phyloP scores from a whole-genome alignment of 2,329 filamentous ascomycete species.

The Trichoderma lentiforme region DNA sequence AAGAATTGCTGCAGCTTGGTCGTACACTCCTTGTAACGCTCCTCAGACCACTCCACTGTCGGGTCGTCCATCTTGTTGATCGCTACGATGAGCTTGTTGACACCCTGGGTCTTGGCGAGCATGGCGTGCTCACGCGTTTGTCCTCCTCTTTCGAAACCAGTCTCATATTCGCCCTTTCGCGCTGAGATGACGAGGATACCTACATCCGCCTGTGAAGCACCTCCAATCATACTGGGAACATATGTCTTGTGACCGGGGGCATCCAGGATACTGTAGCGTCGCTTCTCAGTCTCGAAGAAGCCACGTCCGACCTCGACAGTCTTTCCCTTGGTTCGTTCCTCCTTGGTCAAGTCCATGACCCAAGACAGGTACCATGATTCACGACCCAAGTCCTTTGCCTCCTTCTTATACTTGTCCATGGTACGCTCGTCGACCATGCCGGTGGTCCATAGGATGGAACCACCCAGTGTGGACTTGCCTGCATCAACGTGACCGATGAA shows the following conservation, averaged over 20 bases:
- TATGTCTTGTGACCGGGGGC: constrained; percentile 98
- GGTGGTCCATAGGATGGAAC: constrained; percentile 86
- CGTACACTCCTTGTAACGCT: constrained; percentile 88
- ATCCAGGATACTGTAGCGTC: constrained; percentile 93
- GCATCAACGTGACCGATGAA: constrained; percentile 98
- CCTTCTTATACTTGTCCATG: constrained; percentile 95
- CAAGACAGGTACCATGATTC: constrained; percentile 99
- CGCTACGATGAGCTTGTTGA: constrained; percentile 90
- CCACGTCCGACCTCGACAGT: constrained; percentile 95
- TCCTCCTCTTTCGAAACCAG: constrained; percentile 92
- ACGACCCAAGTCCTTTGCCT: constrained; percentile 92
- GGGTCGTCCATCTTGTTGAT: constrained; percentile 99
- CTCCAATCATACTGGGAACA: constrained; percentile 97
- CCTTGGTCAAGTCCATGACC: constrained; percentile 95
- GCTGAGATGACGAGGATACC: constrained; percentile 95
- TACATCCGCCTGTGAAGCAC: constrained; percentile 87
- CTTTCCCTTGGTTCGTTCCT: constrained; percentile 94
- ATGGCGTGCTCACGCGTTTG: constrained; percentile 98
- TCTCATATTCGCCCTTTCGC: constrained; percentile 98
- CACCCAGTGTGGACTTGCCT: constrained; percentile 93
- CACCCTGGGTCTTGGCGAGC: constrained; percentile 95
- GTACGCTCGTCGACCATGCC: constrained; percentile 99
- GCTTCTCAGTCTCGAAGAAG: constrained; percentile 95
- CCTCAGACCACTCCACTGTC: constrained; percentile 93
- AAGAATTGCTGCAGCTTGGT: constrained; percentile 84